Conservation (phyloP, 148 eudicot species). For the Polygonum maritimum region DNA sequence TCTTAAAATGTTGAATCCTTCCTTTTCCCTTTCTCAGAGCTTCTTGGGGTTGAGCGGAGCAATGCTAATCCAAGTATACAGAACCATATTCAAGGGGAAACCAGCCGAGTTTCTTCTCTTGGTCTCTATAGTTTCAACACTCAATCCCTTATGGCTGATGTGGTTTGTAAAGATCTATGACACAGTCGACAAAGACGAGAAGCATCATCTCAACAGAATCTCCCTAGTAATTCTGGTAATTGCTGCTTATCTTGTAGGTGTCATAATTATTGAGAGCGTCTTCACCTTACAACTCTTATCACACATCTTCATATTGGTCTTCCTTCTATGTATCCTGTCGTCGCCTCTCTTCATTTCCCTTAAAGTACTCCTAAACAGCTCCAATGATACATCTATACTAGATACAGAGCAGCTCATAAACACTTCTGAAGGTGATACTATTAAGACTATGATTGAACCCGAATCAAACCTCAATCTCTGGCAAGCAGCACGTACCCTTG, state of each 20-base stretch:
- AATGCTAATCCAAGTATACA: conserved; percentile 59
- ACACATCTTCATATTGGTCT: conserved; percentile 22
- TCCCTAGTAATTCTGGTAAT: conserved; percentile 35
- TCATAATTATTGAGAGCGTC: conserved; percentile 37
- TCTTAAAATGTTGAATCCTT: neutral
- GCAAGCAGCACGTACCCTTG: conserved; percentile 49
- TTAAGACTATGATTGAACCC: neutral
- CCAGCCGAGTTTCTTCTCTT: conserved; percentile 48
- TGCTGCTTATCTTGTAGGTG: conserved; percentile 50
- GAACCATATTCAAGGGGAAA: conserved; percentile 38
- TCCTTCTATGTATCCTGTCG: conserved; percentile 36
- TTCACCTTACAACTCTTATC: conserved; percentile 28
- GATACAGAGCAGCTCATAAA: conserved; percentile 11
- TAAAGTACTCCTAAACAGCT: conserved; percentile 25
- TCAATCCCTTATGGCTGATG: conserved; percentile 49
- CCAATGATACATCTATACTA: neutral
- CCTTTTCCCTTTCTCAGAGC: conserved; percentile 30
- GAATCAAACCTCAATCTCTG: conserved; percentile 37
- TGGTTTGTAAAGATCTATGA: conserved; percentile 42
- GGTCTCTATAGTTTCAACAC: conserved; percentile 46
- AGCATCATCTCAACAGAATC: conserved; percentile 40
- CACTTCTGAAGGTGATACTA: neutral
- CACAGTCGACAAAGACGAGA: conserved; percentile 35
- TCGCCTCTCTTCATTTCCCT: conserved; percentile 43
- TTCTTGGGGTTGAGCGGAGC: conserved; percentile 82